Evolutionary conservation across 2,329 filamentous ascomycete genomes (phyloP), one percentile per base, ranked within the genome.

Genomic region (Verticillium albo-atrum): DNA sequence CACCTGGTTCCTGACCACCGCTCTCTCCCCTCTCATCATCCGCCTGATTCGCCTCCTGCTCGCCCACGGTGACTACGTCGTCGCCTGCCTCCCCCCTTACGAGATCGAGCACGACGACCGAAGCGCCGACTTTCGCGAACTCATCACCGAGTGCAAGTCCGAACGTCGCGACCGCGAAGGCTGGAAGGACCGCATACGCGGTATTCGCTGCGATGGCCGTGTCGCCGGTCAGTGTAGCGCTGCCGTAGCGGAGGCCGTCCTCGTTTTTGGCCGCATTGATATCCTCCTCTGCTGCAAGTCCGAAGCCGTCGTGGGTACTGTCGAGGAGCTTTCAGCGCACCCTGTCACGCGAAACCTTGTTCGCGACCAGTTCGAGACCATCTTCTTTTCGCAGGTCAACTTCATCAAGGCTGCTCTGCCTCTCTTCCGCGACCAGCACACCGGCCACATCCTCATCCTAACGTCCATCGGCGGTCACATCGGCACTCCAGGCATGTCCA

Each of bases 371-470:
- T 97, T 98, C 72, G 94, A 98, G 73, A 88, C 87, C 63, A 92
- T 96, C 68, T 98, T 96, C 79, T 98, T 98, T 74, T 92, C 91
- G 1, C 92, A 96, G 60, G 89, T 98, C 72, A 98, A 98, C 75
- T 91, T 96, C 71, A 96, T 98, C 78, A 96, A 95, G 73, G 90
- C 93, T 15, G 82, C 88, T 1, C 80, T 99, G 25, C 92, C 94
- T 1, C 82, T 88, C 58, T 88, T 98, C 73, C 84, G 95, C 51
- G 81, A 82, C 61, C 89, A 93, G 69, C 88, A 89, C 66, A 92
- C 89, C 9, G 95, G 95, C 0, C 95, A 99, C 73, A 89, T 98
- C 63, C 89, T 98, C 63, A 85, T 96, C 58, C 82, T 98, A 55
- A 95, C 92, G 6, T 94, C 92, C 63, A 92, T 96, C 61, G 93